Base-by-base conservation (phyloP, 257 asterid species). In the Solanum raphanifolium region DNA sequence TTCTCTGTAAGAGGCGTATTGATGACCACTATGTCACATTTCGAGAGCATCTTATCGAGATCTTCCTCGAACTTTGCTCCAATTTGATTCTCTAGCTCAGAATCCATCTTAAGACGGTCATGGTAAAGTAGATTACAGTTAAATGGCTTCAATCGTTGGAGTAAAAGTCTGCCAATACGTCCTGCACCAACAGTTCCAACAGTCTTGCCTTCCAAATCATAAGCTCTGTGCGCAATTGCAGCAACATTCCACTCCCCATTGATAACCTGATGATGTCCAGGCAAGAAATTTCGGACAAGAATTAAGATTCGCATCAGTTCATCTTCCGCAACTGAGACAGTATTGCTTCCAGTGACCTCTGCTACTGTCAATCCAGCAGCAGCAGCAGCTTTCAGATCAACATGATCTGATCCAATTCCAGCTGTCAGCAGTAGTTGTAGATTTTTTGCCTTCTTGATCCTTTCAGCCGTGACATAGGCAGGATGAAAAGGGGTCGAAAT, bases 161-260 rank as follows among this genome's bases (percentile, higher is more conserved):
- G 97, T 78, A 97, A 86, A 21, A 95, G 95, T 89, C 89, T 91
- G 36, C 99, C 99, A 65, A 97, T 96, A 6, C 98, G 95, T 34
- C 99, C 99, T 20, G 98, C 99, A 52, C 99, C 99, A 87, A 97
- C 97, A 9, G 99, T 97, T 83, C 99, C 99, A 82, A 97, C 98
- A n/a, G 99, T 97, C 93, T 97, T 97, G 12, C 98, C 99, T 91
- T 97, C 99, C 35, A 97, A 97, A 92, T 96, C 99, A 83, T 97
- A 97, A 71, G 99, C 95, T 75, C 99, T 91, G 91, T 97, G 66
- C 82, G 99, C 94, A 90, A 96, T 93, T 76, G 94, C 98, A 15
- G 99, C 97, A 74, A 97, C 99, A 58, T 97, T 91, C 99, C 99
- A 97, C 12, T 97, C 99, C 34, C 99, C 99, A 27, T 8, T 92